Conservation (phyloP, 2,329 filamentous ascomycete species). For the Amesomyces nigricolor region DNA sequence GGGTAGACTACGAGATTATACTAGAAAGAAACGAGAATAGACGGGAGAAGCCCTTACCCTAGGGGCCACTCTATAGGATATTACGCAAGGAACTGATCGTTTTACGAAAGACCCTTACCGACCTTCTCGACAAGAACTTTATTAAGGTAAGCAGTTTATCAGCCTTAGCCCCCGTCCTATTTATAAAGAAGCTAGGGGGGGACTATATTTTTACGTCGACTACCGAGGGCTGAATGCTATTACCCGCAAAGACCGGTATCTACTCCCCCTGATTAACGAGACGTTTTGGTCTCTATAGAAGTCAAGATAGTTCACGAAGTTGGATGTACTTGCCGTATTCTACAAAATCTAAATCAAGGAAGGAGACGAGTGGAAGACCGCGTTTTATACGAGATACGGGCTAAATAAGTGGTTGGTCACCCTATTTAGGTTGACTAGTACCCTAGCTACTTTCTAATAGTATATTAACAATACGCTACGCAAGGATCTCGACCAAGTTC, state of each 20-base stretch:
- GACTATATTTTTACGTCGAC: not conserved
- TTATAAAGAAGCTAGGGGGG: not conserved
- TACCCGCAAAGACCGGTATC: not conserved
- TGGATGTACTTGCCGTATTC: not conserved
- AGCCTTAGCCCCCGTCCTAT: not conserved
- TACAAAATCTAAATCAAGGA: not conserved
- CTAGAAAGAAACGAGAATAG: not conserved
- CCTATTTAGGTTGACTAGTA: conserved; percentile 27
- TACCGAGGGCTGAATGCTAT: not conserved
- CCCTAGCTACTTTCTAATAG: conserved; percentile 8
- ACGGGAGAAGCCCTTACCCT: not conserved
- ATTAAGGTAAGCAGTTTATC: not conserved
- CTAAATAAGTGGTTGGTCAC: conserved; percentile 31
- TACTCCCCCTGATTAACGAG: not conserved
- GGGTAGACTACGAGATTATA: not conserved
- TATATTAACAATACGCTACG: conserved; percentile 13
- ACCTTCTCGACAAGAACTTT: not conserved
- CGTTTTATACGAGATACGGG: conserved; percentile 27
- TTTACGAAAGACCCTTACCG: not conserved
- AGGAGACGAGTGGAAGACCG: conserved; percentile 30
- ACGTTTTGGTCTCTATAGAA: not conserved
- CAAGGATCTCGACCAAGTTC: conserved; percentile 3
- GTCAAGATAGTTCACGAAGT: not conserved
- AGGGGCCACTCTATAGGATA: not conserved
- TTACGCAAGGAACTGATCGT: not conserved